Evolutionary conservation across 2,329 filamentous ascomycete genomes (phyloP).

Genomic region (Pezizomycotina sp.): DNA sequence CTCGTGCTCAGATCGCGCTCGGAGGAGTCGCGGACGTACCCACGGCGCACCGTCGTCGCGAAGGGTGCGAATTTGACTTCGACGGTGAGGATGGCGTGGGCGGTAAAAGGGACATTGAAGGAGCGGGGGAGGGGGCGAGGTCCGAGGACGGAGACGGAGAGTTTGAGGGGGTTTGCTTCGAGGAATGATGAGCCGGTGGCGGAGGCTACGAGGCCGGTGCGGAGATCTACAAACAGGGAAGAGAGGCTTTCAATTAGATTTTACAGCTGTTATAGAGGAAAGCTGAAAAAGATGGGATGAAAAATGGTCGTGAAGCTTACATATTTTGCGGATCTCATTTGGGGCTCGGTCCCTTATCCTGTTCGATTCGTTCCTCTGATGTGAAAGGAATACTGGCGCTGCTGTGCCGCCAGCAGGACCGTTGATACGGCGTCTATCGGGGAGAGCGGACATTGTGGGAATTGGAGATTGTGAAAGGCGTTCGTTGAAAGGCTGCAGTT

Average conservation of each 20-base stretch:
- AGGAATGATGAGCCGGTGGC: slow-evolving; percentile 86
- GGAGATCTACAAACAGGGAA: slow-evolving; percentile 51
- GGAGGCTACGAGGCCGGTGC: slow-evolving; percentile 74
- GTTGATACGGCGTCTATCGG: slow-evolving; percentile 79
- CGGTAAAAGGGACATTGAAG: slow-evolving; percentile 67
- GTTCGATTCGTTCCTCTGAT: slow-evolving; percentile 25
- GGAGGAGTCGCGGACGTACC: slow-evolving; percentile 68
- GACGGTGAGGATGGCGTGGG: slow-evolving; percentile 77
- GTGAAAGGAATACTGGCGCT: slow-evolving; percentile 52
- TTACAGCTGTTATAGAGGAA: slow-evolving; percentile 19
- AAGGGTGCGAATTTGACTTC: slow-evolving; percentile 96
- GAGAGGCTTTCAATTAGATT: slow-evolving; percentile 12
- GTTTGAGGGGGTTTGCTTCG: slow-evolving; percentile 56
- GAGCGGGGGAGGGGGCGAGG: slow-evolving; percentile 68
- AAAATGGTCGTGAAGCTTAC: slow-evolving; percentile 40
- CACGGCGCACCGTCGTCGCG: slow-evolving; percentile 58
- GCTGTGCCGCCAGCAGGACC: slow-evolving; percentile 63
- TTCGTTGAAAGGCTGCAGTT: too few species aligned
- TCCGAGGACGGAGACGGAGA: slow-evolving; percentile 84
- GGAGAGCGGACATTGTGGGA: slow-evolving; percentile 13
- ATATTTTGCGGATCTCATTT: slow-evolving; percentile 68
- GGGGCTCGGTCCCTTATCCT: slow-evolving; percentile 34
- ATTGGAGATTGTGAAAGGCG: too few species aligned
- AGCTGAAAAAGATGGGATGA: neutral
- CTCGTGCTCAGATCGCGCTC: slow-evolving; percentile 85